Conservation (phyloP, 345 rosid species). For the Eucalyptus lansdowneana region DNA sequence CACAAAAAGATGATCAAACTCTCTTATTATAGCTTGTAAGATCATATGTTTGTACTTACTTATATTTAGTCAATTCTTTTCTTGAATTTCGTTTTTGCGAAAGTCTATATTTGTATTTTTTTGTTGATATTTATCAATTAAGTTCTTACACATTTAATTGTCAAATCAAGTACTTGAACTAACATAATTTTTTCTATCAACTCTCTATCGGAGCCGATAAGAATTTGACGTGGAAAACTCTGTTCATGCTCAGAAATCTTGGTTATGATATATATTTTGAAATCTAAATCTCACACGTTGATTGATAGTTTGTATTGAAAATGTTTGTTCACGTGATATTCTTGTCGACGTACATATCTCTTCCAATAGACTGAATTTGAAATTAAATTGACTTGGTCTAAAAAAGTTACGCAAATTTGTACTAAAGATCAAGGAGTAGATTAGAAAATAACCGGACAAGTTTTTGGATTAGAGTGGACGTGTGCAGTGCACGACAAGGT, state of each 20-base stretch:
- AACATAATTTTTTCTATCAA: neutral
- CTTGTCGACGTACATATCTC: no score
- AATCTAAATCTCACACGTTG: neutral
- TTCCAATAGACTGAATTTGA: no score
- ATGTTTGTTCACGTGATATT: accelerated
- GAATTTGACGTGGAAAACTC: neutral
- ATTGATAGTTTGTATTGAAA: no score
- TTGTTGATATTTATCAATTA: neutral
- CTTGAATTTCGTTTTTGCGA: neutral
- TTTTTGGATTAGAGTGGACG: no score
- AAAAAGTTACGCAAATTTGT: no score
- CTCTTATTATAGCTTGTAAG: neutral
- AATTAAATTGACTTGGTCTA: no score
- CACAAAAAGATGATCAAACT: neutral
- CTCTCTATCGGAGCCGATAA: neutral
- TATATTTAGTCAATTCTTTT: no score
- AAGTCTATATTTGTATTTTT: neutral
- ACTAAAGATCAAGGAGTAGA: no score
- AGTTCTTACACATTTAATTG: neutral
- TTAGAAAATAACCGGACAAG: no score
- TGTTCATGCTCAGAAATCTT: neutral
- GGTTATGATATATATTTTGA: neutral
- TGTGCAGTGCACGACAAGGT: no score
- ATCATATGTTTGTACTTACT: neutral
- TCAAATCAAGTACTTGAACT: neutral